Conservation (phyloP, 2,329 filamentous ascomycete species). For the Colletotrichum shisoi region DNA sequence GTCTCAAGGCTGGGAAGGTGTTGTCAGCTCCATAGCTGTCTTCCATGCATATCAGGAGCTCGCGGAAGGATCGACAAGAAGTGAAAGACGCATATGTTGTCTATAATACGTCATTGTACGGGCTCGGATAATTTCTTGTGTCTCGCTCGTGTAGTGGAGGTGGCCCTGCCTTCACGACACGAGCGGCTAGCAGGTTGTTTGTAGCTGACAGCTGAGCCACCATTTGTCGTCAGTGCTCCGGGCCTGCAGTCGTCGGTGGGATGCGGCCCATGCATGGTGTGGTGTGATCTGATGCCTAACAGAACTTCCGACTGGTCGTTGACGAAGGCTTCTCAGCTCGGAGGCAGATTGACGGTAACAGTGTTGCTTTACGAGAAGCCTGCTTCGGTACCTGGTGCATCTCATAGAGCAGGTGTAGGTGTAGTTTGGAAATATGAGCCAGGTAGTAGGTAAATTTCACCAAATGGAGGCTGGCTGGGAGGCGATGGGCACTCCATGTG, state of each 20-base stretch:
- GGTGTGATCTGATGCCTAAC: neutral
- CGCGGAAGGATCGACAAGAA: neutral
- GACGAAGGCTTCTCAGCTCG: neutral
- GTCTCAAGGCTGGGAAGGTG: neutral
- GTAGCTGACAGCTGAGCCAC: slow-evolving; percentile 37
- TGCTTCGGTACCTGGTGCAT: neutral
- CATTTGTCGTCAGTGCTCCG: slow-evolving; percentile 34
- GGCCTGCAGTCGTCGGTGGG: slow-evolving; percentile 24
- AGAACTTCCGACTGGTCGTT: neutral
- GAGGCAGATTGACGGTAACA: neutral
- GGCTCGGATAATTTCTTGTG: slow-evolving; percentile 22
- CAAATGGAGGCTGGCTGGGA: slow-evolving; percentile 17
- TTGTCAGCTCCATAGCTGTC: neutral
- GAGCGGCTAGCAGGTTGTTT: slow-evolving; percentile 5
- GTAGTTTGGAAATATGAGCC: neutral
- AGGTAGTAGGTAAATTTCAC: neutral
- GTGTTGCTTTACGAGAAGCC: neutral
- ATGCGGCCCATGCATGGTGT: slow-evolving; percentile 7
- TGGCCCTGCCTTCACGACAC: slow-evolving; percentile 18
- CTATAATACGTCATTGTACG: slow-evolving; percentile 19
- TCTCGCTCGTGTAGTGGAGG: slow-evolving; percentile 27
- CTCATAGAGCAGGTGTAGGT: neutral
- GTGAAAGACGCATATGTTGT: neutral
- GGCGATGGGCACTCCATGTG: slow-evolving; percentile 16
- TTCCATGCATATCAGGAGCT: neutral